Percentiles rank a stretch among this genome's conserved stretches.
These are phyloP conservation scores for Trichoderma koningiopsis DNA, from an alignment of 2,329 filamentous ascomycete genomes.

Conservation along the genomic window DNA sequence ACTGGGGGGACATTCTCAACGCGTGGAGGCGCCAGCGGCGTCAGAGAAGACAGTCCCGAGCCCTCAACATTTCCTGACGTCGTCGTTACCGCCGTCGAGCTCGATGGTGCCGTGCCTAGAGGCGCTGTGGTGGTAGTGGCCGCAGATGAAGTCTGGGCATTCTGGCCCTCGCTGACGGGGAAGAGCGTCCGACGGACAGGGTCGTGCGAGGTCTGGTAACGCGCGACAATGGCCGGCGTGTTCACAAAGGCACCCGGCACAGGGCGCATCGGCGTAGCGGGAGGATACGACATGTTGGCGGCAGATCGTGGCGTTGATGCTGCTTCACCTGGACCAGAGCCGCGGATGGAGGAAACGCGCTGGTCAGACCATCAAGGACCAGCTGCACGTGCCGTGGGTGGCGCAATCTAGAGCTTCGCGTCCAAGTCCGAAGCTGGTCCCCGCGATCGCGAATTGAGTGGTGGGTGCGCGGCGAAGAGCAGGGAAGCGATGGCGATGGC, in stretches of 20 bases:
- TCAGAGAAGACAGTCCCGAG: conserved; percentile 37
- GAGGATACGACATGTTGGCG: conserved; percentile 56
- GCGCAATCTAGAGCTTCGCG: conserved; percentile 23
- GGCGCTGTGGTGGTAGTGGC: conserved; percentile 25
- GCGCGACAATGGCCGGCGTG: conserved; percentile 66
- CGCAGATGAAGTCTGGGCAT: conserved; percentile 28
- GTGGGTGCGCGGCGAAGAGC: conserved; percentile 1
- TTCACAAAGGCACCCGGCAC: conserved; percentile 76
- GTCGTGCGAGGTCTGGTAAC: conserved; percentile 49
- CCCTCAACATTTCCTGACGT: conserved; percentile 33
- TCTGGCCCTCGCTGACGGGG: conserved; percentile 34
- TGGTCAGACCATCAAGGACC: conserved; percentile 37
- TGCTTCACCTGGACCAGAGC: conserved; percentile 35
- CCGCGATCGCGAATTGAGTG: conserved; percentile 19
- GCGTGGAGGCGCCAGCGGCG: conserved; percentile 48
- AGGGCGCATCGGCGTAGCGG: conserved; percentile 68
- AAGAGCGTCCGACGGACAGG: conserved; percentile 58
- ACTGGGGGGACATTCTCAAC: conserved; percentile 63
- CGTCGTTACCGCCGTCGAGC: conserved; percentile 32
- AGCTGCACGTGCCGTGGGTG: conserved; percentile 27
- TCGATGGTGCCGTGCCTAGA: neutral
- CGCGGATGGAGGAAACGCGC: conserved; percentile 31
- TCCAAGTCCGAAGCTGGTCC: conserved; percentile 23
- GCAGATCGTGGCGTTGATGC: conserved; percentile 26
- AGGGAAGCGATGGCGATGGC: conserved; percentile 20